A percentile compares a stretch with the other conserved stretches of the same genome.
Conservation (phyloP, 2,329 filamentous ascomycete genomes). For the Phialemonium atrogriseum region DNA sequence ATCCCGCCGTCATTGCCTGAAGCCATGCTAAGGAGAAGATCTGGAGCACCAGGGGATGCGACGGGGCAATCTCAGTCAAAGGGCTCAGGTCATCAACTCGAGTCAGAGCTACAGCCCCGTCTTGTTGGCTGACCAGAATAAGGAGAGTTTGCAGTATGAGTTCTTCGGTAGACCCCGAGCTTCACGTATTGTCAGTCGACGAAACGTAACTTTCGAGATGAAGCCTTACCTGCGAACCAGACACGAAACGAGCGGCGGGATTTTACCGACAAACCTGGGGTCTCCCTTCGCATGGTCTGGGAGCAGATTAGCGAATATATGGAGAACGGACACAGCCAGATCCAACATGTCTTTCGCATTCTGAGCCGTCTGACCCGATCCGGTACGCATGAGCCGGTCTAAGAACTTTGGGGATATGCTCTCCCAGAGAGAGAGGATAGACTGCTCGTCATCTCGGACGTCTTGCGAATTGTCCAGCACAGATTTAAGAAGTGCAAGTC, state of each 20-base stretch:
- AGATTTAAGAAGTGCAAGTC: slow-evolving; percentile 57
- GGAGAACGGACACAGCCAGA: slow-evolving; percentile 53
- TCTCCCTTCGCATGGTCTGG: slow-evolving; percentile 36
- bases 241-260: slow-evolving; percentile 43
- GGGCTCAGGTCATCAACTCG: slow-evolving; percentile 42
- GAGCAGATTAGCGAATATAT: slow-evolving; percentile 52
- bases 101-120: slow-evolving; percentile 41
- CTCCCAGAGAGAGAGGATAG: slow-evolving; percentile 46
- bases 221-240: slow-evolving; percentile 42
- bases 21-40: slow-evolving; percentile 50
- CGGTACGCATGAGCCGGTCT: slow-evolving; percentile 52
- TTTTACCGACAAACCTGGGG: slow-evolving; percentile 40
- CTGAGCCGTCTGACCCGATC: slow-evolving; percentile 23
- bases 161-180: slow-evolving; percentile 41
- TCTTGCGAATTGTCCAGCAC: slow-evolving; percentile 51
- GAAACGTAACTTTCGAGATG: slow-evolving; percentile 5
- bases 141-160: slow-evolving; percentile 50
- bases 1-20: slow-evolving; percentile 29
- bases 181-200: slow-evolving; percentile 16
- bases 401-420: slow-evolving; percentile 55
- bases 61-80: slow-evolving; percentile 48
- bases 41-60: slow-evolving; percentile 44
- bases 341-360: slow-evolving; percentile 54
- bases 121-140: slow-evolving; percentile 42
- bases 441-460: slow-evolving; percentile 37